Base-by-base conservation (phyloP, 768 basidiomycete species). In the Albatrellus ellisii region DNA sequence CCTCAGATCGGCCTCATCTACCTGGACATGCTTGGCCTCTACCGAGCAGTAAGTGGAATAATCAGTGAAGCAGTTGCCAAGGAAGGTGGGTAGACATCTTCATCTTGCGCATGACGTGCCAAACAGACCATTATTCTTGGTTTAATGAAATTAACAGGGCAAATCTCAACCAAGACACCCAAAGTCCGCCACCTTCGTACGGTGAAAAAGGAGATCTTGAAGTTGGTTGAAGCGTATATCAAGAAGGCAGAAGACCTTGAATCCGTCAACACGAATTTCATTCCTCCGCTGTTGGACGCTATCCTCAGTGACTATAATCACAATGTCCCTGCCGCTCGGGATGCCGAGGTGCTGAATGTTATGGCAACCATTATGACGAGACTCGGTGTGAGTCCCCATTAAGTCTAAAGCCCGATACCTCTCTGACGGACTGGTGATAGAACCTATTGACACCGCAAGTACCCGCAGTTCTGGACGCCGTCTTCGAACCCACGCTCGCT, bases 121-220 rank as follows among this genome's bases (percentile, higher is more conserved):
- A n/a, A n/a, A n/a, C n/a, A n/a, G n/a, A n/a, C n/a, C n/a, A n/a
- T n/a, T n/a, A n/a, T n/a, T n/a, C n/a, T n/a, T n/a, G n/a, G n/a
- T n/a, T n/a, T n/a, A n/a, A n/a, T n/a, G n/a, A n/a, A n/a, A n/a
- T n/a, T n/a, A n/a, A 37, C 49, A 92, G 89, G 91, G 25, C 61
- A 78, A 29, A 79, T 97, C 56, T 90, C 91, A 4, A 97, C 94
- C 12, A 92, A 92, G 64, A 98, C 92, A 2, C 92, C 94, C 7
- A 95, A 95, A 69, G 77, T 98, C 52, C 78, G 95, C 45, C 80
- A 88, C 48, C 65, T 98, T 41, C 72, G 95, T 46, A 97, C 94
- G 3, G 92, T 99, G 52, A 98, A 98, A 68, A 98, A 98, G 65
- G 95, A 99, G 60, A 89, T 98, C 35, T 62, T 99, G 50, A 92